Conservation (phyloP, 305 asterid species). For the Salvia sclarea region DNA sequence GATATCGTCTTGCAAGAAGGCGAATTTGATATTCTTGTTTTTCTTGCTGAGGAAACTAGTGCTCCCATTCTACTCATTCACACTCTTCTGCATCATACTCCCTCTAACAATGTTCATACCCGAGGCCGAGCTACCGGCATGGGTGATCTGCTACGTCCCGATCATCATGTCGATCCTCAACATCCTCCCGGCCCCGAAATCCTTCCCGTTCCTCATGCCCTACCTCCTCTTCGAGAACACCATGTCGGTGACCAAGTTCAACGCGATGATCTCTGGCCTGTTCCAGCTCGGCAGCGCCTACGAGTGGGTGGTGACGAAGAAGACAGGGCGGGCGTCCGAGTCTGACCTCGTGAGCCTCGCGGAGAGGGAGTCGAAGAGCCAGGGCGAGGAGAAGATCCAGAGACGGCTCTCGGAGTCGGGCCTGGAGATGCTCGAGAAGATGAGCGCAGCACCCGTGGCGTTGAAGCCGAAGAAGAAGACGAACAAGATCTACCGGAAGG, state of each 20-base stretch:
- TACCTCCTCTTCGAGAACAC: conserved; percentile 94
- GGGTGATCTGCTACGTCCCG: conserved; percentile 96
- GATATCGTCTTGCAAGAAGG: conserved; percentile 85
- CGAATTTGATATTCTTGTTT: conserved; percentile 85
- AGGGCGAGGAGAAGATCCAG: conserved; percentile 68
- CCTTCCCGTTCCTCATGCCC: conserved; percentile 96
- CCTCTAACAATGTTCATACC: conserved; percentile 96
- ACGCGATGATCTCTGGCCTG: conserved; percentile 90
- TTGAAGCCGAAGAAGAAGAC: conserved; percentile 57
- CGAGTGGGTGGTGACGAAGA: conserved; percentile 98
- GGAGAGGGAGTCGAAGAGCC: conserved; percentile 65
- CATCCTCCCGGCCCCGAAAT: conserved; percentile 80
- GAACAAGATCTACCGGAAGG: conserved; percentile 71
- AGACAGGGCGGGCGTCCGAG: conserved; percentile 86
- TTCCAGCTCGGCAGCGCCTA: conserved; percentile 92
- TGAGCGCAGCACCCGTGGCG: conserved; percentile 35
- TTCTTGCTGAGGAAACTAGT: conserved; percentile 85
- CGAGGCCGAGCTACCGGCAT: conserved; percentile 80
- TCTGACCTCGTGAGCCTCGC: conserved; percentile 72
- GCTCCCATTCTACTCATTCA: conserved; percentile 91
- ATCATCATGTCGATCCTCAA: conserved; percentile 77
- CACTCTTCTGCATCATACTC: conserved; percentile 86
- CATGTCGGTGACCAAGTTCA: conserved; percentile 96
- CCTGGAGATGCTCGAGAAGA: conserved; percentile 65
- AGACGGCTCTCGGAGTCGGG: conserved; percentile 87